These are phyloP conservation scores for Coniochaeta sp. DNA, from an alignment of 2,329 filamentous ascomycete genomes.

Conservation along the genomic window DNA sequence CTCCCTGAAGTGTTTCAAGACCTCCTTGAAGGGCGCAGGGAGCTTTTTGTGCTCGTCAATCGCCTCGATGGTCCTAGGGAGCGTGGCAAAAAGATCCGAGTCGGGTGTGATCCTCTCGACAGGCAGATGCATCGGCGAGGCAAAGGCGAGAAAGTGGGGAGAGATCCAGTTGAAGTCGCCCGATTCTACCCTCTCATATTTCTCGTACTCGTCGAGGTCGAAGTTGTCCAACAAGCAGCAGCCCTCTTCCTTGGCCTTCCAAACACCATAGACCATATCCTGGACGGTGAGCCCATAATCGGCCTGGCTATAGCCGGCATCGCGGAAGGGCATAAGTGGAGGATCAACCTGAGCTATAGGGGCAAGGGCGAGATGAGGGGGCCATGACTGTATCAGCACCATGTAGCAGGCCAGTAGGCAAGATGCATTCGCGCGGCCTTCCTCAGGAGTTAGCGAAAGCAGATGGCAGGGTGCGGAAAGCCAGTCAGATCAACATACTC, in stretches of 20 bases:
- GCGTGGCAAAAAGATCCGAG: constrained; percentile 64
- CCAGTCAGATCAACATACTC: constrained; percentile 54
- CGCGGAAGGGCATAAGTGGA: constrained; percentile 96
- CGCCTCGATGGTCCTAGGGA: constrained; percentile 71
- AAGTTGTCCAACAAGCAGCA: constrained; percentile 90
- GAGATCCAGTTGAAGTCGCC: constrained; percentile 99
- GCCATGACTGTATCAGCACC: constrained; percentile 97
- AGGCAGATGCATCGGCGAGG: constrained; percentile 81
- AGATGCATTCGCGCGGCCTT: constrained; percentile 85
- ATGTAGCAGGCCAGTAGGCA: constrained; percentile 97
- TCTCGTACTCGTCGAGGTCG: constrained; percentile 94
- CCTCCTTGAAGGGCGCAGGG: constrained; percentile 89
- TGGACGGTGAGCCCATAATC: constrained; percentile 95
- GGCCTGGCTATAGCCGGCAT: constrained; percentile 96
- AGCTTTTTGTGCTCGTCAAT: constrained; percentile 65
- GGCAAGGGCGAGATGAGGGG: constrained; percentile 87
- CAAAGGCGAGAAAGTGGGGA: constrained; percentile 90
- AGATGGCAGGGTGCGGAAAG: too few species aligned
- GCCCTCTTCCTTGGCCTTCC: constrained; percentile 96
- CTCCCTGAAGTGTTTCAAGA: constrained; percentile 80
- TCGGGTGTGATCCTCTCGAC: constrained; percentile 64
- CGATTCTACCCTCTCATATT: constrained; percentile 91
- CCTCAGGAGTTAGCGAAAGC: constrained; percentile 16
- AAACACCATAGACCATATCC: constrained; percentile 96
- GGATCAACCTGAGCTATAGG: constrained; percentile 96